These are phyloP conservation scores for Ajuga chamaepitys DNA, from an alignment of 257 asterid genomes.

Conservation along the genomic window DNA sequence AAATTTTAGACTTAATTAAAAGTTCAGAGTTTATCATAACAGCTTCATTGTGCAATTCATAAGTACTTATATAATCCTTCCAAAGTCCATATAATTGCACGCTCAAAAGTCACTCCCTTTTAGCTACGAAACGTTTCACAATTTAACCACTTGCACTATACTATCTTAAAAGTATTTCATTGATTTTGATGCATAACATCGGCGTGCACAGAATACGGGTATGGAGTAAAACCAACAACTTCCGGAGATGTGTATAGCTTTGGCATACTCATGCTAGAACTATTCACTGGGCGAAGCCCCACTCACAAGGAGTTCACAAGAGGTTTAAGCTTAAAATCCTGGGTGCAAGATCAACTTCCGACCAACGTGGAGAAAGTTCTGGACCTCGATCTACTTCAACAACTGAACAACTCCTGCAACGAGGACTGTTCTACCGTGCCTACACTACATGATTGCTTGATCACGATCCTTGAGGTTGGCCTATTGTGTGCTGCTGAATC, in stretches of 20 bases:
- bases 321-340: conserved; percentile 36
- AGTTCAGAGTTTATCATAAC: too few species aligned
- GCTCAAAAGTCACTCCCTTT: too few species aligned
- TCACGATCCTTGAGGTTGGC: conserved; percentile 28
- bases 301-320: conserved; percentile 29
- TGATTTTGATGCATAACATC: too few species aligned
- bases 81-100: too few species aligned
- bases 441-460: conserved; percentile 21
- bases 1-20: too few species aligned
- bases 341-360: conserved; percentile 40
- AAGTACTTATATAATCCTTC: too few species aligned
- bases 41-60: too few species aligned
- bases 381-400: conserved; percentile 27
- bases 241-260: conserved; percentile 62
- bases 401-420: neutral
- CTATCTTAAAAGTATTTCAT: too few species aligned
- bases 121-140: too few species aligned
- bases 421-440: too few species aligned
- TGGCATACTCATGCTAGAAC: conserved; percentile 50
- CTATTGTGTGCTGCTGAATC: conserved; percentile 39
- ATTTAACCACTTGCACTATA: too few species aligned
- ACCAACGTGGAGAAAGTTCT: conserved; percentile 26
- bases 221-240: conserved; percentile 34
- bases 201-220: conserved; percentile 62
- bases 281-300: conserved; percentile 50